Conservation (phyloP, 768 basidiomycete species). For the Russula brevipes region DNA sequence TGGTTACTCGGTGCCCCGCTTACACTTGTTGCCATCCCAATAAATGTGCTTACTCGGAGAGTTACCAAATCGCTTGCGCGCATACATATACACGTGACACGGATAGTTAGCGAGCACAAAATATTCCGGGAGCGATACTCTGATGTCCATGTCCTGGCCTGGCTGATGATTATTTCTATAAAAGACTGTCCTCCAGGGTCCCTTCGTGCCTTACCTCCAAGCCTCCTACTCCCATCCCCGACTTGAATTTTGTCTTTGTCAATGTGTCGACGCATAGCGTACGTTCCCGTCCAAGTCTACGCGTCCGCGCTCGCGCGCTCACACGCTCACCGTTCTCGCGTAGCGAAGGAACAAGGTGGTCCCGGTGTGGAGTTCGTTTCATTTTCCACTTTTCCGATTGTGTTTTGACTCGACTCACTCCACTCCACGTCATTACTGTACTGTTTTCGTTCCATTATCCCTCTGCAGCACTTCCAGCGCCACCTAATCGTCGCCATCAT, state of each 20-base stretch:
- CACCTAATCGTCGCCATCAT: conserved; percentile 67
- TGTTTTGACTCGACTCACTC: neutral
- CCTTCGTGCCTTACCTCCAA: conserved; percentile 9
- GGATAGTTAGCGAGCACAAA: too few species aligned
- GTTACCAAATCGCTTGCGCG: neutral
- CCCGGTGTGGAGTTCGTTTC: conserved; percentile 54
- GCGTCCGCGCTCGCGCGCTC: conserved; percentile 9
- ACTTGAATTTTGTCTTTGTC: neutral
- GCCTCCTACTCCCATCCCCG: neutral
- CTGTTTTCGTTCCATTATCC: neutral
- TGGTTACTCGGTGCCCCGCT: neutral
- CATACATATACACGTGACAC: too few species aligned
- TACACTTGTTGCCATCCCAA: neutral
- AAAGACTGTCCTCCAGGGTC: conserved; percentile 4
- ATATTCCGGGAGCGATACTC: too few species aligned
- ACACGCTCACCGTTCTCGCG: conserved; percentile 14
- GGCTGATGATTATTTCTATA: conserved; percentile 3
- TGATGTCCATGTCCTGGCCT: too few species aligned
- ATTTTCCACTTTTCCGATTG: conserved; percentile 10
- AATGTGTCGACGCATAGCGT: conserved; percentile 80
- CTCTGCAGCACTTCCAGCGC: conserved; percentile 70
- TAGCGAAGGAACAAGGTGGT: conserved; percentile 76
- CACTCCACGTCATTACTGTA: neutral
- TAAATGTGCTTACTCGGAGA: neutral
- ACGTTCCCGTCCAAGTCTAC: conserved; percentile 32